Evolutionary conservation across 2,329 filamentous ascomycete species (phyloP), one percentile per base, ranked within the genome.

Genomic region (Karstenula rhodostoma): DNA sequence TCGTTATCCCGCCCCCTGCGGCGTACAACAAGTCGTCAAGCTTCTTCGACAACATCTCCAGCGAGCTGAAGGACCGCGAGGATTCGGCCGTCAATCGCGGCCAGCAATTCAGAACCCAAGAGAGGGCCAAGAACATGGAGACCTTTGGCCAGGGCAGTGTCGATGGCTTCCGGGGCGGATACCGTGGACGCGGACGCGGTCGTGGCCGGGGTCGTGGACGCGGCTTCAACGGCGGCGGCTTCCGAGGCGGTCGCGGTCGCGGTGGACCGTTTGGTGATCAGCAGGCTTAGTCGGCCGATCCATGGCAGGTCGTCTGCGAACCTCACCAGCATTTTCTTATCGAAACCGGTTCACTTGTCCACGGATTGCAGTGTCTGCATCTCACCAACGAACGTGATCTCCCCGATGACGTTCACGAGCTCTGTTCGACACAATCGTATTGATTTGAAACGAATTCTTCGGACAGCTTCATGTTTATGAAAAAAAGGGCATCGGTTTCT

Each of bases 41-140:
- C 1, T 99, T 99, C 84, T 99, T 99, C 74, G 95, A 99, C 80
- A 97, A 99, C 78, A 97, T 99, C 66, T 96, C 93, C 0, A 96
- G 92, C 67, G 95, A 99, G 76, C 86, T 92, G 63, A 96, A 91
- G 78, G 95, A 99, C 67, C 88, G 95, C 46, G 89, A 92, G 54
- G 92, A 94, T 63, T 89, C 89, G 42, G 84, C 78, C 33, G 75
- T 83, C 44, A 85, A 85, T 4, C 85, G 87, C 64, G 93, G 93
- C 33, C 88, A 91, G 50, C 93, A 96, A 77, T 96, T 95, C 88
- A 89, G 95, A 56, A 90, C 89, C 42, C 93, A 98, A 77, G 95
- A 98, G 77, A 92, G 96, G 76, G 93, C 90, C 77, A 93, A 93
- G 81, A 98, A 98, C 76, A 91, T 99, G 74, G 95, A 99, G 81